These are phyloP conservation scores for Notholithocarpus densiflorus DNA, from an alignment of 306 rosid genomes.

Conservation along the genomic window DNA sequence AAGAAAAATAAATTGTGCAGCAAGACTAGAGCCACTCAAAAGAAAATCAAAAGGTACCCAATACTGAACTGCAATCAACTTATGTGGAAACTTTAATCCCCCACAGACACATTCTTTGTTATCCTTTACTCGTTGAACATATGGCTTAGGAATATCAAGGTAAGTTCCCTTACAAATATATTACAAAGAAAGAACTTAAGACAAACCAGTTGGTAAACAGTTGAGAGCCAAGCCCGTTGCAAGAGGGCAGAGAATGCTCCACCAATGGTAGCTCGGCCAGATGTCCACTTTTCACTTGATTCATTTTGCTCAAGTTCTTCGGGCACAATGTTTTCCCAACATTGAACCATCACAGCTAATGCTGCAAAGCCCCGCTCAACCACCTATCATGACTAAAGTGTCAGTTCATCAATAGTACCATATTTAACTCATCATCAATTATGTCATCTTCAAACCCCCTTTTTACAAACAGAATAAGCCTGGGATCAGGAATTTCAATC, in stretches of 20 bases:
- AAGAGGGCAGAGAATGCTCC: constrained; percentile 70
- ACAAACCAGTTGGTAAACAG: constrained; percentile 51
- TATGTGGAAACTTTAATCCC: neutral
- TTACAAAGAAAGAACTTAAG: constrained; percentile 12
- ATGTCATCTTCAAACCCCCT: neutral
- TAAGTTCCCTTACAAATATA: constrained; percentile 2
- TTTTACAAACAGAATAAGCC: neutral
- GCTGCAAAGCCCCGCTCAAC: constrained; percentile 75
- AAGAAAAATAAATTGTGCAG: neutral
- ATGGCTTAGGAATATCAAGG: constrained; percentile 19
- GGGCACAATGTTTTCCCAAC: constrained; percentile 62
- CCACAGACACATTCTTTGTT: neutral
- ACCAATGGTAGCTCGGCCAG: constrained; percentile 45
- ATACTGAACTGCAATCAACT: neutral
- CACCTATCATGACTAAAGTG: constrained; percentile 42
- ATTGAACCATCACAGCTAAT: constrained; percentile 68
- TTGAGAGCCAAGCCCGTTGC: constrained; percentile 81
- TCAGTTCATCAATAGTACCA: constrained; percentile 8
- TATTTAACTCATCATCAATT: constrained; percentile 6
- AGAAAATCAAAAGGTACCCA: neutral
- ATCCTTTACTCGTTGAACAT: neutral
- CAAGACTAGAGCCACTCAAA: neutral
- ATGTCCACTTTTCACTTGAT: constrained; percentile 49
- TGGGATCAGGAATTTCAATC: neutral
- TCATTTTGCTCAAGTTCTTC: constrained; percentile 54